Conservation (phyloP, 352 stramenopile genomes). For the Thraustotheca clavata region DNA sequence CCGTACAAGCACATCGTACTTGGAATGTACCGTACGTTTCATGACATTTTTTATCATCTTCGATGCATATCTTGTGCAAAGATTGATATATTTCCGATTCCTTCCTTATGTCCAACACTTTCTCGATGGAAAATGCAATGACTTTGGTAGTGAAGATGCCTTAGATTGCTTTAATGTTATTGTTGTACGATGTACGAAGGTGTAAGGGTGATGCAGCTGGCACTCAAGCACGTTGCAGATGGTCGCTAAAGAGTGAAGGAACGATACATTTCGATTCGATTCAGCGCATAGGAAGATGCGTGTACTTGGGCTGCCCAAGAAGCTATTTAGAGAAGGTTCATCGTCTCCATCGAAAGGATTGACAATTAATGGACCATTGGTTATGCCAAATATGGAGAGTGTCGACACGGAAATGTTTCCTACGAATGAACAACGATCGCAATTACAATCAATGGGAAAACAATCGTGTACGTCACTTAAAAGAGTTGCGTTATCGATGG, state of each 20-base stretch:
- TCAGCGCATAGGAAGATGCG: background rate
- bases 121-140: too few relatives aligned
- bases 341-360: background rate
- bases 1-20: too few relatives aligned
- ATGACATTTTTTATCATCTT: too few relatives aligned
- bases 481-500: constrained; percentile 5
- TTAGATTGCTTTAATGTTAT: too few relatives aligned
- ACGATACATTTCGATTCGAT: background rate
- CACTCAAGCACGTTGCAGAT: background rate
- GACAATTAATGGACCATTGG: background rate
- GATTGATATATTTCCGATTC: too few relatives aligned
- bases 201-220: constrained; percentile 1
- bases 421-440: background rate
- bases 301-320: background rate
- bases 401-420: constrained; percentile 4
- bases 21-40: too few relatives aligned
- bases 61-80: too few relatives aligned
- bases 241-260: background rate
- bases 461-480: constrained; percentile 14
- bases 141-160: too few relatives aligned
- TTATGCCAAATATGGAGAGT: background rate
- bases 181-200: background rate
- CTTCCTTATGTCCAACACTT: too few relatives aligned
- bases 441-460: constrained; percentile 15
- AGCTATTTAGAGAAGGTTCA: background rate